Evolutionary conservation across 768 basidiomycete genomes (phyloP).

Genomic region (Dioszegia crocea): DNA sequence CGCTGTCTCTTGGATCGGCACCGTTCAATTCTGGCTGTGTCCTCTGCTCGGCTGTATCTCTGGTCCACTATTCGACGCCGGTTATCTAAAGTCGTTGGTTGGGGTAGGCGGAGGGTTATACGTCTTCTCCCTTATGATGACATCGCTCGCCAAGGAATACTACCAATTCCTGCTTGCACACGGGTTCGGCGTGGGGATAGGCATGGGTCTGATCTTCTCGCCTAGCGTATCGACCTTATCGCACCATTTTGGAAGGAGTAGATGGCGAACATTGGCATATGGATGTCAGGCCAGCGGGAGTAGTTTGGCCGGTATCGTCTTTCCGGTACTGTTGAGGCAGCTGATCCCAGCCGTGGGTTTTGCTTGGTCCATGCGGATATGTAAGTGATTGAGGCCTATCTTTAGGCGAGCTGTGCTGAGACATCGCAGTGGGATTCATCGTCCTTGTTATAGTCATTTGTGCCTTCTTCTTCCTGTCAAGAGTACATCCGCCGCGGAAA

Average conservation of each 20-base stretch:
- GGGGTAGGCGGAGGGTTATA: conserved; percentile 21
- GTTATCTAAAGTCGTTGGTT: conserved; percentile 29
- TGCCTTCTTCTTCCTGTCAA: conserved; percentile 22
- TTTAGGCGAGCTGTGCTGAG: neutral
- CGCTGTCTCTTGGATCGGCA: conserved; percentile 32
- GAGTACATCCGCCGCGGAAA: conserved; percentile 22
- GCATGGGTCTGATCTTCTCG: conserved; percentile 35
- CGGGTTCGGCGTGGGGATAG: conserved; percentile 32
- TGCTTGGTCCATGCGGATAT: conserved; percentile 56
- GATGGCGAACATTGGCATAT: conserved; percentile 25
- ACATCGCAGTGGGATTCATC: conserved; percentile 22
- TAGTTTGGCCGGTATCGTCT: conserved; percentile 64
- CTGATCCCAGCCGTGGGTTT: conserved; percentile 56
- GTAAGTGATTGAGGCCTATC: conserved; percentile 10
- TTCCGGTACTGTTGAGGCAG: conserved; percentile 60
- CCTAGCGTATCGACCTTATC: conserved; percentile 28
- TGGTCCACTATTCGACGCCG: conserved; percentile 37
- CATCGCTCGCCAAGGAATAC: conserved; percentile 21
- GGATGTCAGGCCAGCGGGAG: conserved; percentile 58
- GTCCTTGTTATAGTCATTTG: conserved; percentile 13
- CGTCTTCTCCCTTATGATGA: conserved; percentile 31
- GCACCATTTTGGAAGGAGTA: conserved; percentile 32
- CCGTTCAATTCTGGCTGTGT: conserved; percentile 31
- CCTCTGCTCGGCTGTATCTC: conserved; percentile 31
- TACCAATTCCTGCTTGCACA: conserved; percentile 28